A percentile compares a stretch with the other conserved stretches of the same genome.
Evolutionary conservation across 1,284 basidiomycete species (phyloP).

Genomic region (Athelia sp.): DNA sequence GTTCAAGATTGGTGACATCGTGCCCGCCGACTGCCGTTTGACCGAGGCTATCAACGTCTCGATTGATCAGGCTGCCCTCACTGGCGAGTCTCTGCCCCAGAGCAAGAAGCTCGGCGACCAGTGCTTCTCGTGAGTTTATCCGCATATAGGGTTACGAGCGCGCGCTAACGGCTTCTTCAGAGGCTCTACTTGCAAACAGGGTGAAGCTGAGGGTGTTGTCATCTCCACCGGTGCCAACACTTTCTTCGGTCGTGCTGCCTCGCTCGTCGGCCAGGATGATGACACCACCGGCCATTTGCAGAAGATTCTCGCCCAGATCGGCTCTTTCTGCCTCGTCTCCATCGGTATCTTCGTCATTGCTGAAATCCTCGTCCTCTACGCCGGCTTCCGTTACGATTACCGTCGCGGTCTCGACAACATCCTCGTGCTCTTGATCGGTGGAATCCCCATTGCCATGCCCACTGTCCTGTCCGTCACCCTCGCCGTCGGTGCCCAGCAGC

Average conservation of each 20-base stretch:
- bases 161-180: slow-evolving; percentile 31
- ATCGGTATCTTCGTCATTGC: slow-evolving; percentile 92
- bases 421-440: slow-evolving; percentile 95
- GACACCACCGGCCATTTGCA: slow-evolving; percentile 97
- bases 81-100: slow-evolving; percentile 91
- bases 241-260: slow-evolving; percentile 94
- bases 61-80: slow-evolving; percentile 95
- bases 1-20: slow-evolving; percentile 98
- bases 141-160: slow-evolving; percentile 5
- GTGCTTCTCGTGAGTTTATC: slow-evolving; percentile 81
- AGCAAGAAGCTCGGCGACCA: slow-evolving; percentile 91
- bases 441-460: slow-evolving; percentile 98
- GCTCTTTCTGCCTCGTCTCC: slow-evolving; percentile 90
- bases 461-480: slow-evolving; percentile 95
- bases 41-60: slow-evolving; percentile 94
- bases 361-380: slow-evolving; percentile 87
- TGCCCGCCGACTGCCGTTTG: slow-evolving; percentile 93
- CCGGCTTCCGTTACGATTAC: slow-evolving; percentile 84
- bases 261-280: slow-evolving; percentile 92
- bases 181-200: slow-evolving; percentile 95
- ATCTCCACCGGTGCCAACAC: slow-evolving; percentile 96
- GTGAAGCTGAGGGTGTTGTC: slow-evolving; percentile 95
- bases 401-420: slow-evolving; percentile 95
- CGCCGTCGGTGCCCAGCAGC: slow-evolving; percentile 95
- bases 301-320: slow-evolving; percentile 95